These are phyloP conservation scores for Batrachochytrium dendrobatidis DNA, from an alignment of 371 early-diverging fungal genomes.

Conservation along the genomic window DNA sequence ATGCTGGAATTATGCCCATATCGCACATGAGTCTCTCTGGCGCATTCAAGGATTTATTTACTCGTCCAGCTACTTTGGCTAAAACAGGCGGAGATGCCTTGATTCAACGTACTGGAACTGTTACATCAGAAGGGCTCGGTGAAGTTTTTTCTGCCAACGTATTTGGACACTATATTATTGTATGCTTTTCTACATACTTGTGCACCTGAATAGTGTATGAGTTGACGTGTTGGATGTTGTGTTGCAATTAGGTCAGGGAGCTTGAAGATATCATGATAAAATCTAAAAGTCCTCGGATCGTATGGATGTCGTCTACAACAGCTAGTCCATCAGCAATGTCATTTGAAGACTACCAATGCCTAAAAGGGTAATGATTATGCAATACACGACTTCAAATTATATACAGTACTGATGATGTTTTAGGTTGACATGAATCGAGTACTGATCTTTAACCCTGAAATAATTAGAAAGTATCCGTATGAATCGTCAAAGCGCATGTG, in stretches of 20 bases:
- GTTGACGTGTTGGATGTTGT: background rate
- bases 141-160: constrained; percentile 74
- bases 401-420: background rate
- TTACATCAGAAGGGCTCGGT: constrained; percentile 64
- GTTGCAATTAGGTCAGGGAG: constrained; percentile 28
- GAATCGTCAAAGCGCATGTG: constrained; percentile 27
- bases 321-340: constrained; percentile 44
- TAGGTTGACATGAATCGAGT: background rate
- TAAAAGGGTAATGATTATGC: constrained; percentile 37
- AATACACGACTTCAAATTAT: background rate
- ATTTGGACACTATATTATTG: constrained; percentile 83
- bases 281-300: constrained; percentile 55
- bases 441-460: background rate
- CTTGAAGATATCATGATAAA: constrained; percentile 42
- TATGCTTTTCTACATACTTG: constrained; percentile 17
- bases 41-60: constrained; percentile 42
- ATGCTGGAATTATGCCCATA: constrained; percentile 71
- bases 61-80: constrained; percentile 52
- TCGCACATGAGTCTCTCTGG: constrained; percentile 43
- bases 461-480: constrained; percentile 17
- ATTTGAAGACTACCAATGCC: constrained; percentile 64
- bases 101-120: constrained; percentile 50
- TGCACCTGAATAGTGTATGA: background rate
- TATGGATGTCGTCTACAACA: constrained; percentile 76
- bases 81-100: constrained; percentile 57